A percentile compares a stretch with the other conserved stretches of the same genome.
Evolutionary conservation across 352 stramenopile genomes (phyloP).

Genomic region (Elongisporangium senticosum): DNA sequence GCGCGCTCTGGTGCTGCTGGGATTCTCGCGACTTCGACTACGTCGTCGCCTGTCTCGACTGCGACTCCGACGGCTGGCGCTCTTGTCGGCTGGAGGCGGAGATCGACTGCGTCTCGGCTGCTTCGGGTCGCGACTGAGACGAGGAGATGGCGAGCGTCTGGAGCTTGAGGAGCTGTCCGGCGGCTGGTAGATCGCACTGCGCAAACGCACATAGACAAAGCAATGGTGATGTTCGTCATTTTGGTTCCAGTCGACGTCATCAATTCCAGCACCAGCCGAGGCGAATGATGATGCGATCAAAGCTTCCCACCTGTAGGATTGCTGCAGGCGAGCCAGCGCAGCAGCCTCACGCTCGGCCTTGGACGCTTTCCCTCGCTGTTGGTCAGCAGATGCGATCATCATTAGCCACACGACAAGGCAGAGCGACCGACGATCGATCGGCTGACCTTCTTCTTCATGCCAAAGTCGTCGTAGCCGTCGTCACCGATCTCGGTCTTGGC

Average conservation of each 20-base stretch:
- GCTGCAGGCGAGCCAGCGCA: slow-evolving; percentile 70
- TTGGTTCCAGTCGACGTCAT: background rate
- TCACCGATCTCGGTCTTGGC: slow-evolving; percentile 74
- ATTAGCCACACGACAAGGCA: background rate
- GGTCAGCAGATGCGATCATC: background rate
- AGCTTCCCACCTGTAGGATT: slow-evolving; percentile 61
- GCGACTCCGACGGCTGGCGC: slow-evolving; percentile 8
- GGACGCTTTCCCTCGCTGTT: slow-evolving; percentile 56
- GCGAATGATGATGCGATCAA: slow-evolving; percentile 2
- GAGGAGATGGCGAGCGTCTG: background rate
- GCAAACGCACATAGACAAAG: background rate
- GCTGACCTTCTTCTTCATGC: slow-evolving; percentile 73
- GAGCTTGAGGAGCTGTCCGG: background rate
- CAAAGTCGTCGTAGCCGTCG: slow-evolving; percentile 87
- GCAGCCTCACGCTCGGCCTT: slow-evolving; percentile 76
- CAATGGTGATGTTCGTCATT: background rate
- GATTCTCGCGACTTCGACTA: slow-evolving; percentile 15
- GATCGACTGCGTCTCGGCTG: slow-evolving; percentile 17
- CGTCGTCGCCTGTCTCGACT: slow-evolving; percentile 12
- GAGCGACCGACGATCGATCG: background rate
- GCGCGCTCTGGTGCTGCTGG: slow-evolving; percentile 1
- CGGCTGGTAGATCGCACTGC: slow-evolving; percentile 46
- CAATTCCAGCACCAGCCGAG: background rate
- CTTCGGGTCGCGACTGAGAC: background rate
- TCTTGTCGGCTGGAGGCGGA: background rate